phyloP scores from a whole-genome alignment of 768 basidiomycete species.

The Lentinula aciculospora region DNA sequence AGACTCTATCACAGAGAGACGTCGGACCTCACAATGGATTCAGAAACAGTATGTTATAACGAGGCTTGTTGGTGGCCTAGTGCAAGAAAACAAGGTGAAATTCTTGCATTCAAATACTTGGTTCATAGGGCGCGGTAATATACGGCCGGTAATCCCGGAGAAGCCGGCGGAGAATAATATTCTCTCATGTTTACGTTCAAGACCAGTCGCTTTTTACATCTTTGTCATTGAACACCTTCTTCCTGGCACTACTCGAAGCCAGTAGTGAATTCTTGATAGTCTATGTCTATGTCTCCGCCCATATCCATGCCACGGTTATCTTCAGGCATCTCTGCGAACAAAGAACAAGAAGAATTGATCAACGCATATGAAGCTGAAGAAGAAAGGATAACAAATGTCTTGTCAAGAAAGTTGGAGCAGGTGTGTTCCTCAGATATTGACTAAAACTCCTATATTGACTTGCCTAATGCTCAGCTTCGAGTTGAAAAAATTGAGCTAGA shows the following conservation, averaged over 20 bases:
- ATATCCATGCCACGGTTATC: slow-evolving; percentile 50
- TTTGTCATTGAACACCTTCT: background rate
- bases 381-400: slow-evolving; percentile 78
- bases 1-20: too few species aligned
- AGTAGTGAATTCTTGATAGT: background rate
- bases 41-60: too few species aligned
- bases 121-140: too few species aligned
- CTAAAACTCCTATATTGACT: background rate
- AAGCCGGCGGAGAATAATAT: background rate
- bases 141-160: background rate
- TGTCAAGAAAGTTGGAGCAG: slow-evolving; percentile 82
- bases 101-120: too few species aligned
- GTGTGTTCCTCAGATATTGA: slow-evolving; percentile 28
- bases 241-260: background rate
- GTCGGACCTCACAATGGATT: too few species aligned
- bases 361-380: slow-evolving; percentile 90
- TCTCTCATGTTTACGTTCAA: slow-evolving; percentile 1
- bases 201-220: background rate
- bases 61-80: too few species aligned
- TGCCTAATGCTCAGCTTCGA: slow-evolving; percentile 43
- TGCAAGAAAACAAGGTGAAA: too few species aligned
- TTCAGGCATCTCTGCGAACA: slow-evolving; percentile 40
- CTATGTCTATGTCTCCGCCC: slow-evolving; percentile 27
- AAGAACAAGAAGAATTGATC: slow-evolving; percentile 69
- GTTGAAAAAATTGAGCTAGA: slow-evolving; percentile 84